These are phyloP conservation scores for Stagonosporopsis chrysanthemi DNA, from an alignment of 2,329 filamentous ascomycete genomes.

Conservation along the genomic window DNA sequence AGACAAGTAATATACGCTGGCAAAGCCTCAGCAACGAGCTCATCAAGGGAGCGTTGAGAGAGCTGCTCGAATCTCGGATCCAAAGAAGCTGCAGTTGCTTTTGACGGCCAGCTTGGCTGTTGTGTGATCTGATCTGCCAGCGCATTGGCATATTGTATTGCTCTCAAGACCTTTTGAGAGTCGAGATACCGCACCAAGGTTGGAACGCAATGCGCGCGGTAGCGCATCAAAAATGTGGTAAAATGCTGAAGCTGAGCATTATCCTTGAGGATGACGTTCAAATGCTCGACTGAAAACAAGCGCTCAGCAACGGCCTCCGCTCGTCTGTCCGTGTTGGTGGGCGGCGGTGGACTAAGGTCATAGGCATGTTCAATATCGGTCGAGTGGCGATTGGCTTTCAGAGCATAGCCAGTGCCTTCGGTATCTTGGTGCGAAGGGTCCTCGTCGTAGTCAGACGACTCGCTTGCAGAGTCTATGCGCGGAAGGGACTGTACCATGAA, in stretches of 20 bases:
- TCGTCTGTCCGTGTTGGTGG: constrained; percentile 27
- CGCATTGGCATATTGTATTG: constrained; percentile 73
- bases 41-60: constrained; percentile 66
- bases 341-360: constrained; percentile 37
- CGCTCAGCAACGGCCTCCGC: constrained; percentile 66
- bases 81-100: constrained; percentile 50
- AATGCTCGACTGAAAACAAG: constrained; percentile 70
- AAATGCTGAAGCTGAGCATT: constrained; percentile 68
- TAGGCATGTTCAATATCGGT: constrained; percentile 27
- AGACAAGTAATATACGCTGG: constrained; percentile 73
- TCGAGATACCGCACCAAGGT: constrained; percentile 74
- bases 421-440: constrained; percentile 1
- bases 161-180: constrained; percentile 71
- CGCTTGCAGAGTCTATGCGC: constrained; percentile 19
- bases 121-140: constrained; percentile 64
- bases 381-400: constrained; percentile 17
- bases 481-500: constrained; percentile 4
- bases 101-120: constrained; percentile 50
- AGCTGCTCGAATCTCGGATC: constrained; percentile 66
- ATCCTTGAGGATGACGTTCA: constrained; percentile 68
- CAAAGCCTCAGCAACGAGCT: constrained; percentile 69
- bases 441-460: constrained; percentile 6
- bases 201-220: constrained; percentile 66
- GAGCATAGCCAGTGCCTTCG: neutral
- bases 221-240: constrained; percentile 67